phyloP scores from a whole-genome alignment of 2,329 filamentous ascomycete species.

The Neofusicoccum ribis region DNA sequence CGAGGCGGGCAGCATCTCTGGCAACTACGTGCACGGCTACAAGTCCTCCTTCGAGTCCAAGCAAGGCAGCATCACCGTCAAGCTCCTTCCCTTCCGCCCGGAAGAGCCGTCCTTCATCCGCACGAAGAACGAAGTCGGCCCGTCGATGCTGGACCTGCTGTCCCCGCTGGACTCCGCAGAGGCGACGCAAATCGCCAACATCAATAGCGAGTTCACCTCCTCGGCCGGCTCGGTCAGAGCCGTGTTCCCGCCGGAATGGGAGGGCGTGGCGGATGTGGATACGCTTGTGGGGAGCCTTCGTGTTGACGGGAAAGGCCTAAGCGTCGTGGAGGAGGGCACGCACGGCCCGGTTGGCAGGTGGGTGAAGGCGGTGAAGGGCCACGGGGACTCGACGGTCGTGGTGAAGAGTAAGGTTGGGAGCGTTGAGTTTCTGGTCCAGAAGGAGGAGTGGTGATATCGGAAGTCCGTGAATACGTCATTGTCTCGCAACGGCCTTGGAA shows the following conservation, averaged over 20 bases:
- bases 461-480: too few species aligned
- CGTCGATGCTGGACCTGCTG: not conserved
- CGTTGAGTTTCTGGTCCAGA: not conserved
- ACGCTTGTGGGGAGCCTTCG: not conserved
- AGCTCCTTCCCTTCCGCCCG: not conserved
- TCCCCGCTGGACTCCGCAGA: not conserved
- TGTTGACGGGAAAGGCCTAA: not conserved
- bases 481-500: too few species aligned
- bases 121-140: not conserved
- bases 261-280: not conserved
- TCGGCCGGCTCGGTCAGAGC: not conserved
- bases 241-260: not conserved
- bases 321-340: not conserved
- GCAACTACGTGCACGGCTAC: not conserved
- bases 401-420: not conserved
- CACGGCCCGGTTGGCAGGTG: not conserved
- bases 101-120: not conserved
- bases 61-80: not conserved
- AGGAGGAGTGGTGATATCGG: not conserved
- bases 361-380: slow-evolving; percentile 4
- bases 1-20: not conserved
- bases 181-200: not conserved
- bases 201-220: not conserved
- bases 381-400: not conserved
- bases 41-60: not conserved